Evolutionary conservation across 1,139 yeast genomes (phyloP), one percentile per base, ranked within the genome.

Genomic region (Blastobotrys malaysiensis): DNA sequence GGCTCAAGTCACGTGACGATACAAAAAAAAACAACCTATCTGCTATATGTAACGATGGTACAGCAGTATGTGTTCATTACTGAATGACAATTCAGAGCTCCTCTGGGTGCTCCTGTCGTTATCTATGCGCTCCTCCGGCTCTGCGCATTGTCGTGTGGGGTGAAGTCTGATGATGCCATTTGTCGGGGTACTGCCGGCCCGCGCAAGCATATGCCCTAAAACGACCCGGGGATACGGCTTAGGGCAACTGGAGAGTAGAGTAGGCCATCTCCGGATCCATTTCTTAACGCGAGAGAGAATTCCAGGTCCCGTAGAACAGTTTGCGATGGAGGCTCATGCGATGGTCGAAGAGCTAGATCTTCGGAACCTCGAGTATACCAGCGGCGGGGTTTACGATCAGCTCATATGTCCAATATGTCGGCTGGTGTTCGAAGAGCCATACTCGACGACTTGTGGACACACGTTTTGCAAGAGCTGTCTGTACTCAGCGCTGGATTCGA

Each of bases 361-460:
- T 18, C 45, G 43, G 45, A n/a, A 43, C 9, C 56, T 71, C 71
- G 51, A 63, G 62, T 64, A 81, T 73, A 20, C 65, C 3, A 57
- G 55, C 19, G 49, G 50, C 24, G 48, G 65, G 9, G 61, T 68
- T 5, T 63, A 68, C 11, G 87, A 82, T 43, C 85, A 83, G 44
- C 63, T 70, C 46, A 54, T 61, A 19, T 70, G 74, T 52, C 72
- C 73, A 3, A 68, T 70, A 19, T 70, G 74, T 59, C 69, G 65
- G 48, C 60, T 63, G 43, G 67, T 66, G 11, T 57, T 70, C 31
- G 68, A 66, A 2, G 66, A 63, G 39, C 74, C 74, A 11, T 62
- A 57, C 43, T 62, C 69, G 11, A 70, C 73, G 9, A 61, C 60
- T 19, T 70, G 74, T 54, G 73, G 73, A 19, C 73, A 70, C 55